Evolutionary conservation across 2,329 filamentous ascomycete species (phyloP), one percentile per base, ranked within the genome.

Genomic region (Colletotrichum liaoningense): DNA sequence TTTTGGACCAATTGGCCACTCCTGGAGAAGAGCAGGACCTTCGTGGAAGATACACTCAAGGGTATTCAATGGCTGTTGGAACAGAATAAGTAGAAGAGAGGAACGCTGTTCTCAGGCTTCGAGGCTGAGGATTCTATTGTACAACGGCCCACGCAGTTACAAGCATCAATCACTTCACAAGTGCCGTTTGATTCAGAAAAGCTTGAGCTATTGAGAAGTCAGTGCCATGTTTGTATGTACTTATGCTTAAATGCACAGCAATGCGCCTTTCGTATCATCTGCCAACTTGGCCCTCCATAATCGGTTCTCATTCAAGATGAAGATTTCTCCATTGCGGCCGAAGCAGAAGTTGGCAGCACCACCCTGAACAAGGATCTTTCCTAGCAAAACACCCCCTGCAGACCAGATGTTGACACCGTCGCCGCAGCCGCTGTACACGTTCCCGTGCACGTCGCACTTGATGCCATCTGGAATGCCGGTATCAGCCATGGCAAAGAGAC

Each of bases 351-450:
- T 87, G 0, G 85, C 82, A 2, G 83, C 81, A 0, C 84, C 84
- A 0, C 84, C 85, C 0, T 81, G 79, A 0, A 86, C 78, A 0
- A 84, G 49, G 11, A 87, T 84, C 58, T 83, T 84, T 5, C 86
- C 87, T 11, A 89, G 80, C 1, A 88, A 77, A 2, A 82, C 81
- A 1, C 86, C 87, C 0, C 81, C 81, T 1, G 84, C 75, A 8
- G 84, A 85, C 85, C 86, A 89, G 1, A 89, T 81, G 60, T 85
- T 84, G 12, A 89, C 78, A 4, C 87, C 87, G 71, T 88, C 86
- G 2, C 85, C 85, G 60, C 84, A 86, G 3, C 85, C 87, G 38
- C 83, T 80, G 78, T 87, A 88, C 0, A 89, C 84, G 66, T 88
- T 87, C 0, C 86, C 87, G 5, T 82, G 64, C 0, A 81, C 74